phyloP scores from a whole-genome alignment of 495 filamentous ascomycete genomes.

The Bathelium albidoporum region DNA sequence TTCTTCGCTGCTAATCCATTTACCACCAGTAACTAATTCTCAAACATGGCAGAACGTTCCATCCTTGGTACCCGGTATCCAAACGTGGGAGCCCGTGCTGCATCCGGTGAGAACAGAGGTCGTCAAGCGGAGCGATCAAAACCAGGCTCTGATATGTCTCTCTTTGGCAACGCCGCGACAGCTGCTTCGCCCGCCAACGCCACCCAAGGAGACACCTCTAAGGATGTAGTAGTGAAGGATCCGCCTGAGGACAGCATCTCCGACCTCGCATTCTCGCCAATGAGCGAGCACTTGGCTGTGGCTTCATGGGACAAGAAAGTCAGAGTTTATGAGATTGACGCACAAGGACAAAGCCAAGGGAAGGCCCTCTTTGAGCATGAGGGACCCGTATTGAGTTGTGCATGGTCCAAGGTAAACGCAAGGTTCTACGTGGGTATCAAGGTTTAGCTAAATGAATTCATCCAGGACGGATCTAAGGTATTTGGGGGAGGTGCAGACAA shows the following conservation, averaged over 20 bases:
- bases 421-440: background rate
- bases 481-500: constrained; percentile 80
- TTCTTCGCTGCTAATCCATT: no score
- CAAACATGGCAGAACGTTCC: background rate
- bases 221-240: constrained; percentile 67
- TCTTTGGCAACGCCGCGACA: constrained; percentile 53
- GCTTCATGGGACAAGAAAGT: constrained; percentile 92
- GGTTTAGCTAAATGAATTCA: background rate
- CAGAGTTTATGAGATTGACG: constrained; percentile 79
- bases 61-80: background rate
- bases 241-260: constrained; percentile 82
- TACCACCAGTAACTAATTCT: no score
- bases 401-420: constrained; percentile 68
- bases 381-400: constrained; percentile 63
- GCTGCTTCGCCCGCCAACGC: constrained; percentile 42
- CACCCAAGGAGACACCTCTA: constrained; percentile 80
- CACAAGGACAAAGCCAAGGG: constrained; percentile 57
- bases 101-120: background rate
- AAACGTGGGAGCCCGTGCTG: background rate
- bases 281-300: constrained; percentile 68
- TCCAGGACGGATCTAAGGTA: constrained; percentile 61
- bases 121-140: background rate
- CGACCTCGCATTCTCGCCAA: constrained; percentile 70
- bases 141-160: constrained; percentile 41
- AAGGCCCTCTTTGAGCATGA: constrained; percentile 72